These are phyloP conservation scores for Rhynchosporium graminicola DNA, from an alignment of 2,329 filamentous ascomycete genomes.

Conservation along the genomic window DNA sequence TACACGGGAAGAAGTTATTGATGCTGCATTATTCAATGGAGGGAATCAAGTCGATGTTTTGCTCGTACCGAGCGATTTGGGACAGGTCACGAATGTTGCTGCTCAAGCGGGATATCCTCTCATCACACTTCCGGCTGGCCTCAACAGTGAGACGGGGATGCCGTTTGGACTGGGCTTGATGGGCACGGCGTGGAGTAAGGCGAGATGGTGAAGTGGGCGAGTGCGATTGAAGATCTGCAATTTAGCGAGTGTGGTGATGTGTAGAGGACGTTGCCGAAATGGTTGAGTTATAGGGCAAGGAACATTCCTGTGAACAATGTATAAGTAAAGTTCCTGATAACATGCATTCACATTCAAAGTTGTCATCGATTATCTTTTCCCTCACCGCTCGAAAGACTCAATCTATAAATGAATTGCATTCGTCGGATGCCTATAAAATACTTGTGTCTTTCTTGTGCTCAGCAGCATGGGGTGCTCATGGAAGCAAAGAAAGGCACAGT, in stretches of 20 bases:
- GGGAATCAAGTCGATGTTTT: constrained; percentile 56
- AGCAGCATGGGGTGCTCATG: too few species aligned
- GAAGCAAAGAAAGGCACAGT: too few species aligned
- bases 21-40: constrained; percentile 59
- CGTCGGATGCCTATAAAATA: too few species aligned
- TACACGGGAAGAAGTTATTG: constrained; percentile 66
- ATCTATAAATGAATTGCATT: too few species aligned
- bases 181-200: constrained; percentile 61
- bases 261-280: constrained; percentile 52
- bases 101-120: constrained; percentile 77
- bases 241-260: constrained; percentile 45
- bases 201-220: constrained; percentile 59
- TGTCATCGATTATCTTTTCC: too few species aligned
- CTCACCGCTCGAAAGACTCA: too few species aligned
- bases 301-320: constrained; percentile 29
- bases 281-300: constrained; percentile 39
- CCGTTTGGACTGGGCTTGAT: constrained; percentile 62
- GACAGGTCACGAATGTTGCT: constrained; percentile 67
- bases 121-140: constrained; percentile 66
- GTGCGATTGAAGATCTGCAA: constrained; percentile 63
- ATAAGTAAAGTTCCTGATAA: background rate
- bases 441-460: too few species aligned
- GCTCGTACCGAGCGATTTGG: constrained; percentile 68
- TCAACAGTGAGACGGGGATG: constrained; percentile 56
- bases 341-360: too few species aligned